Percentiles rank a stretch among this genome's conserved stretches.
phyloP scores from a whole-genome alignment of 75 land plant genomes.

The Selaginella tamariscina region DNA sequence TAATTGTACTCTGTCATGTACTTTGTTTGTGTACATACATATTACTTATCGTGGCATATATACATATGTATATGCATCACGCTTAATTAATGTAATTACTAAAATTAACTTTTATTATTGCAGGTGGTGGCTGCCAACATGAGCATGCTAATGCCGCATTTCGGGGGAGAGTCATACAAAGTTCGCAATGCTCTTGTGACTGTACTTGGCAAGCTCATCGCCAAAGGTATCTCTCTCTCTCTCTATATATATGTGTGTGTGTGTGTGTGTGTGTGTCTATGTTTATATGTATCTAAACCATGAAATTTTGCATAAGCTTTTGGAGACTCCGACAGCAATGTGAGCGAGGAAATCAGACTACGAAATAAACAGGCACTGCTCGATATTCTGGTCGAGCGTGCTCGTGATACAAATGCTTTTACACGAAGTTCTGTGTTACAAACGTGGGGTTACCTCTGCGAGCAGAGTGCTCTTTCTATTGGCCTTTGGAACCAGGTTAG shows the following conservation, averaged over 20 bases:
- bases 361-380: constrained; percentile 39
- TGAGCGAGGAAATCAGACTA: constrained; percentile 16
- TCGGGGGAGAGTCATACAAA: constrained; percentile 95
- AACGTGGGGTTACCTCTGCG: constrained; percentile 89
- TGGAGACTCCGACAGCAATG: not conserved
- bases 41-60: no score
- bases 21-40: no score
- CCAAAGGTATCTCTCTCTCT: no score
- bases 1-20: no score
- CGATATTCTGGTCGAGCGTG: constrained; percentile 70
- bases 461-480: constrained; percentile 74
- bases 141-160: constrained; percentile 76
- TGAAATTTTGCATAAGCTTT: no score
- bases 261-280: no score
- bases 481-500: constrained; percentile 95
- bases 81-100: no score
- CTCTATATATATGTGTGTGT: no score
- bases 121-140: constrained; percentile 67
- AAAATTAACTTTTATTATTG: no score
- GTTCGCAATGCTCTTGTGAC: constrained; percentile 81
- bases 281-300: no score
- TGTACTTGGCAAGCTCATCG: constrained; percentile 75
- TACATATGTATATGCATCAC: no score
- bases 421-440: constrained; percentile 86
- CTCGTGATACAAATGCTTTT: constrained; percentile 73